Percentiles rank a stretch among this genome's conserved stretches.
phyloP scores from a whole-genome alignment of 2,329 filamentous ascomycete genomes.

The Penicillium sp. region DNA sequence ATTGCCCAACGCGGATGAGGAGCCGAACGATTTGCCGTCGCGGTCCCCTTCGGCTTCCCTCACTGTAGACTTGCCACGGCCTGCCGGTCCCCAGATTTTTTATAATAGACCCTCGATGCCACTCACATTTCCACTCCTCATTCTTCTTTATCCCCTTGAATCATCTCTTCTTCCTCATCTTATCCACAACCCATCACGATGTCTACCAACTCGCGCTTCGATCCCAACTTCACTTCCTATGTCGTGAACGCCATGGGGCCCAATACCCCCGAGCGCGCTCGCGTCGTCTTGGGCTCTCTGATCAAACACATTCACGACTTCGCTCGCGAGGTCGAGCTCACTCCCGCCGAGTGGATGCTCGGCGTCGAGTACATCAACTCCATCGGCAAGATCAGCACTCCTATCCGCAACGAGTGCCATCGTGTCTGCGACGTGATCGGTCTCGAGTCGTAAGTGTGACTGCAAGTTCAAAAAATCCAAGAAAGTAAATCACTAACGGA shows the following conservation, averaged over 20 bases:
- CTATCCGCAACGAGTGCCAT: slow-evolving; percentile 71
- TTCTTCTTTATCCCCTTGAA: not conserved
- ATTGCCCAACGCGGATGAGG: not conserved
- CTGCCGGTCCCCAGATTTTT: not conserved
- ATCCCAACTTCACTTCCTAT: slow-evolving; percentile 72
- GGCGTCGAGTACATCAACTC: slow-evolving; percentile 74
- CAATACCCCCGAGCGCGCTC: slow-evolving; percentile 63
- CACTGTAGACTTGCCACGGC: not conserved
- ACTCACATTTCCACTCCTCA: not conserved
- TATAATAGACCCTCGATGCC: not conserved
- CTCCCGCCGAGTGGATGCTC: slow-evolving; percentile 71
- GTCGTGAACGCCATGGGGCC: slow-evolving; percentile 73
- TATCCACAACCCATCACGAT: slow-evolving; percentile 14
- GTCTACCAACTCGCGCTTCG: slow-evolving; percentile 39
- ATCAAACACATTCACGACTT: slow-evolving; percentile 77
- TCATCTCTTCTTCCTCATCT: not conserved
- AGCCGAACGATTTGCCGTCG: not conserved
- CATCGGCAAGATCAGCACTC: slow-evolving; percentile 66
- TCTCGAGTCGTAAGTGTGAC: slow-evolving; percentile 52
- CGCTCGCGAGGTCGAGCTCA: slow-evolving; percentile 72
- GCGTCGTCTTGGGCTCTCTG: slow-evolving; percentile 61
- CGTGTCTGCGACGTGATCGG: slow-evolving; percentile 71
- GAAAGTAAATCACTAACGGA: not conserved
- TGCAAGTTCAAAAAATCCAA: not conserved
- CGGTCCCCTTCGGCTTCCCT: not conserved